A percentile compares a stretch with the other conserved stretches of the same genome.
phyloP scores from a whole-genome alignment of 2,329 filamentous ascomycete species.

The Venturia aucupariae region DNA sequence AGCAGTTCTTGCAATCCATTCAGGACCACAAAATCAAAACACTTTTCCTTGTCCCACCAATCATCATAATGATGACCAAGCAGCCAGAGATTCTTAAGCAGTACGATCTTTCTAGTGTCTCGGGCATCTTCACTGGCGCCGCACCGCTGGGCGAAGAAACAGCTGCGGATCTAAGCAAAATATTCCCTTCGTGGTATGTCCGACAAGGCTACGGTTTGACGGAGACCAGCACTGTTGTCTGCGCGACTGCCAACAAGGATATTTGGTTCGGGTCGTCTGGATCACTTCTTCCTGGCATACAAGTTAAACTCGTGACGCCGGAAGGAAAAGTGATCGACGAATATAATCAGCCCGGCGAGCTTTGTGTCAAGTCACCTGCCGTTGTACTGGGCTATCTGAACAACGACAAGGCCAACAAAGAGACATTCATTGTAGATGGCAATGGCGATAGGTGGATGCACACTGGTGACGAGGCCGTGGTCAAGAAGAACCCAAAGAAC shows the following conservation, averaged over 20 bases:
- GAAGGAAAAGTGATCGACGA: constrained; percentile 63
- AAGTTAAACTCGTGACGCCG: constrained; percentile 55
- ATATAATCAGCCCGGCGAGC: constrained; percentile 68
- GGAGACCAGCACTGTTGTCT: constrained; percentile 65
- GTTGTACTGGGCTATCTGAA: constrained; percentile 78
- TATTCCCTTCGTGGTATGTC: constrained; percentile 56
- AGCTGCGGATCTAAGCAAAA: constrained; percentile 50
- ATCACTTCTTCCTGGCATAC: constrained; percentile 54
- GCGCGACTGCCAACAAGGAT: constrained; percentile 51
- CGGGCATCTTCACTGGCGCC: constrained; percentile 61
- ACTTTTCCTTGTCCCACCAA: constrained; percentile 69
- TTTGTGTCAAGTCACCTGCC: constrained; percentile 67
- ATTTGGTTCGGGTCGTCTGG: constrained; percentile 65
- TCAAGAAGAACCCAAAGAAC: constrained; percentile 47
- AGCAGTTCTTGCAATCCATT: constrained; percentile 53
- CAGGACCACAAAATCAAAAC: constrained; percentile 59
- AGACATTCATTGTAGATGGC: constrained; percentile 65
- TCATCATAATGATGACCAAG: constrained; percentile 68
- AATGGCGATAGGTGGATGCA: constrained; percentile 59
- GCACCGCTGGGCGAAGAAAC: constrained; percentile 70
- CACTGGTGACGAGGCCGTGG: constrained; percentile 75
- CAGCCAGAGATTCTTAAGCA: constrained; percentile 51
- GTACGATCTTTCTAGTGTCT: constrained; percentile 63
- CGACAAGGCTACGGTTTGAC: constrained; percentile 72
- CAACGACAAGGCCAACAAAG: constrained; percentile 71